Evolutionary conservation across 2,329 filamentous ascomycete species (phyloP), one percentile per base, ranked within the genome.

Genomic region (Cercospora beticola): DNA sequence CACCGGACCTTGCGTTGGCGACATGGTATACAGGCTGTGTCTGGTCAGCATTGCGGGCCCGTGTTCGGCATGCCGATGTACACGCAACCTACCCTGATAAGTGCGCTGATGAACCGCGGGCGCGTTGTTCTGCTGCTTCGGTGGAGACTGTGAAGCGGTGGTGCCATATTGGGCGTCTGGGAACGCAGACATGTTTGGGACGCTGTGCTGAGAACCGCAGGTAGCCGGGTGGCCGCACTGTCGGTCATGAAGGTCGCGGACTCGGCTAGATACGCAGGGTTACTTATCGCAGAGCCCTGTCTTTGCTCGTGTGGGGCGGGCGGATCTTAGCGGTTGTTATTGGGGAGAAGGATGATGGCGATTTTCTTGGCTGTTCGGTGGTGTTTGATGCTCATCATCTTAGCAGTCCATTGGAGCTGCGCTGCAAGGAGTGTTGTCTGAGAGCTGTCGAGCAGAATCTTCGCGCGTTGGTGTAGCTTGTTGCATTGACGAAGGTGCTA

Each of bases 1-100:
- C 87, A 88, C 63, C 86, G 84, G 75, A 79, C 87, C 74, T 88
- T 88, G 70, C 86, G 81, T 40, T 83, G 82, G 31, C 86, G 81
- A 76, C 86, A 88, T 56, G 84, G 84, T 67, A 86, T 85, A 71
- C 86, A 84, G 66, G 82, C 83, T 78, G 81, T 33, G 30, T 33
- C 56, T 67, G 52, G 63, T 70, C 63, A 68, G 65, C 68, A 62
- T 66, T 31, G 33, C 18, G 54, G 28, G 62, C 12, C 46, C 18
- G 18, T 14, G 9, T 9, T 23, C 46, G 46, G 46, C 46, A 52
- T 52, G 46, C 46, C 46, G 46, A 21, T 23, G 46, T 14, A 49
- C 68, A 49, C 43, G 30, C 67, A 14, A 68, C 68, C 23, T 68
- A 76, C 72, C 71, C 57, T 74, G 74, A 70, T 75, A 74, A 64